These are phyloP conservation scores for Pilaira anomala DNA, from an alignment of 192 early-diverging fungal genomes.

Conservation along the genomic window DNA sequence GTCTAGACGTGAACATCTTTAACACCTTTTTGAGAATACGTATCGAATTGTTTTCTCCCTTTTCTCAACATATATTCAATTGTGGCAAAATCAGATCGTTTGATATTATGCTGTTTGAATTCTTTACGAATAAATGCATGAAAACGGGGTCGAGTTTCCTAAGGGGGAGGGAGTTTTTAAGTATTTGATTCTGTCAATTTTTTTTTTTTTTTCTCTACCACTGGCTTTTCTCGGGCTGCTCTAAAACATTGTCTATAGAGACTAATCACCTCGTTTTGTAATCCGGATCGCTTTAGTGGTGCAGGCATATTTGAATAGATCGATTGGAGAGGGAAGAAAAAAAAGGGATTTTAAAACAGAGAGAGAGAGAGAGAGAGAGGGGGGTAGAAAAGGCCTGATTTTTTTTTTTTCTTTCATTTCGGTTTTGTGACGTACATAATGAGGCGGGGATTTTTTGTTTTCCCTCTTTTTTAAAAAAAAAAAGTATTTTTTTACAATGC, in stretches of 20 bases:
- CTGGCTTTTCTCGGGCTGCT: slow-evolving; percentile 59
- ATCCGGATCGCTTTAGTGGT: slow-evolving; percentile 51
- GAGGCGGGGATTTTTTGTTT: too few species aligned
- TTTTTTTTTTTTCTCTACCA: slow-evolving; percentile 32
- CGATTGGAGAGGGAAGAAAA: neutral
- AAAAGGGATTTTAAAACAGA: too few species aligned
- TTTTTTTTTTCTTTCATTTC: too few species aligned
- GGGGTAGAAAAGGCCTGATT: too few species aligned
- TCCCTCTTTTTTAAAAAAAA: too few species aligned
- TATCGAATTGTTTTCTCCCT: slow-evolving; percentile 61
- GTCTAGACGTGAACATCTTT: slow-evolving; percentile 50
- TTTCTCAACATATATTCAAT: slow-evolving; percentile 68
- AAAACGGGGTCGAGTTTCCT: slow-evolving; percentile 62
- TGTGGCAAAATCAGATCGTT: slow-evolving; percentile 60
- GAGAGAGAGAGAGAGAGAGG: too few species aligned
- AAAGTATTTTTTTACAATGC: too few species aligned
- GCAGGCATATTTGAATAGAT: slow-evolving; percentile 13
- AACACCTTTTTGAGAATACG: slow-evolving; percentile 59
- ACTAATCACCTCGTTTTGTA: slow-evolving; percentile 62
- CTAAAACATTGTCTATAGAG: slow-evolving; percentile 71
- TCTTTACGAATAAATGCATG: slow-evolving; percentile 64
- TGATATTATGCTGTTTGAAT: slow-evolving; percentile 58
- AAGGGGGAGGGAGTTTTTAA: neutral
- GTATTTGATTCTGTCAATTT: neutral
- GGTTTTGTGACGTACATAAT: too few species aligned